These are phyloP conservation scores for Solanum sejunctum DNA, from an alignment of 257 asterid species.

Conservation along the genomic window DNA sequence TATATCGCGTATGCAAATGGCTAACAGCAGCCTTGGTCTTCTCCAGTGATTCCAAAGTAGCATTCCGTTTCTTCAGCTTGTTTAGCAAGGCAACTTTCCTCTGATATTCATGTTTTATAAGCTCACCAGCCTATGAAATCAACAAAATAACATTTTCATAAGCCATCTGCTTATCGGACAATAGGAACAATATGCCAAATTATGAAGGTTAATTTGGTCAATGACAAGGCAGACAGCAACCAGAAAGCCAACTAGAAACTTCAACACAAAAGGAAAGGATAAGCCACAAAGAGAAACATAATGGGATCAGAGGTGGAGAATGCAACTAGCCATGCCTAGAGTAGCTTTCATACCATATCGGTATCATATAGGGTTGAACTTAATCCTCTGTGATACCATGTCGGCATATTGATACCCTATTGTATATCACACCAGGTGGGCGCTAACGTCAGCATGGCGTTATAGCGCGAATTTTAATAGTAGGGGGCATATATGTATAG, in stretches of 20 bases:
- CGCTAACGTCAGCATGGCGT: too few species aligned
- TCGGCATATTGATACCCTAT: too few species aligned
- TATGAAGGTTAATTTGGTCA: not conserved
- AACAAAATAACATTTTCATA: not conserved
- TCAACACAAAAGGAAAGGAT: not conserved
- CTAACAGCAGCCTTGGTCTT: slow-evolving; percentile 94
- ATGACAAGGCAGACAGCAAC: not conserved
- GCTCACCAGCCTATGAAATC: slow-evolving; percentile 62
- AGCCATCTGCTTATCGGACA: not conserved
- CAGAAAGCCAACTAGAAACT: not conserved
- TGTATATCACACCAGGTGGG: too few species aligned
- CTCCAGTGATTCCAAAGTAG: slow-evolving; percentile 75
- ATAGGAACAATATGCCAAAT: not conserved
- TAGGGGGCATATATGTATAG: too few species aligned
- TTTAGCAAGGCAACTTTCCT: slow-evolving; percentile 60
- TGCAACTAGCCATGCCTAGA: not conserved
- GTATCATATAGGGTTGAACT: too few species aligned
- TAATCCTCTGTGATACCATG: too few species aligned
- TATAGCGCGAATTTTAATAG: too few species aligned
- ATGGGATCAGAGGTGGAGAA: not conserved
- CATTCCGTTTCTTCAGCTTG: slow-evolving; percentile 69
- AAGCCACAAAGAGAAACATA: not conserved
- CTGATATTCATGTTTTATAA: slow-evolving; percentile 81
- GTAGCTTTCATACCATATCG: not conserved
- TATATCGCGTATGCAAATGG: slow-evolving; percentile 87